phyloP scores from a whole-genome alignment of 2,329 filamentous ascomycete species.

The Colletotrichum salicis region DNA sequence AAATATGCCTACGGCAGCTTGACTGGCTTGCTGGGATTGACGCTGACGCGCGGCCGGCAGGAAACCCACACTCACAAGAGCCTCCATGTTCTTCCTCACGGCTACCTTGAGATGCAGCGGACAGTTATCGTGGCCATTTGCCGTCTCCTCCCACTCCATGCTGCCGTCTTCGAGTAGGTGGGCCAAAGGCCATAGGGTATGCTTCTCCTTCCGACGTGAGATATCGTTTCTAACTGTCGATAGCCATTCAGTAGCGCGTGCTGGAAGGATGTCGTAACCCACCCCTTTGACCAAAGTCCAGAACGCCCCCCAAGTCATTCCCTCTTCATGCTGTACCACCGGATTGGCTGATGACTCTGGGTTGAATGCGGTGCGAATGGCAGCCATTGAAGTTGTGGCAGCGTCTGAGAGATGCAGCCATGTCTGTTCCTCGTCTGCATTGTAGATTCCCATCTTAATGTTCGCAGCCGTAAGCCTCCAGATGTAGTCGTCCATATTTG shows the following conservation, averaged over 20 bases:
- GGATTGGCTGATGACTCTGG: background rate
- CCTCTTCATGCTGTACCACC: conserved; percentile 4
- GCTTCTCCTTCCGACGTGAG: background rate
- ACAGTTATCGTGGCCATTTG: background rate
- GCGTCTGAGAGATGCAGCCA: conserved; percentile 24
- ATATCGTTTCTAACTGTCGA: conserved; percentile 4
- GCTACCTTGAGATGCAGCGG: conserved; percentile 15
- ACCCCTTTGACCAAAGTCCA: background rate
- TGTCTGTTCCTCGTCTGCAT: conserved; percentile 12
- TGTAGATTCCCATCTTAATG: conserved; percentile 35
- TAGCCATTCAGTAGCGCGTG: background rate
- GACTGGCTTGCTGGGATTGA: background rate
- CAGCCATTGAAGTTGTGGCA: background rate
- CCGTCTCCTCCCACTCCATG: background rate
- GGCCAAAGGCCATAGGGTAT: conserved; percentile 25
- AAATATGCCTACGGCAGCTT: background rate
- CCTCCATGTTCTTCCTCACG: background rate
- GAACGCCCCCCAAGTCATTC: conserved; percentile 24
- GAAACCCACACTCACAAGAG: background rate
- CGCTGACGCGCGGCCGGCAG: background rate
- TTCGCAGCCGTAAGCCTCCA: conserved; percentile 35
- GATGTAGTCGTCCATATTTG: conserved; percentile 38
- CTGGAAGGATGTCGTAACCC: background rate
- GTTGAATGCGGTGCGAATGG: background rate
- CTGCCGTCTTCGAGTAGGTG: conserved; percentile 11